Evolutionary conservation across 2,329 filamentous ascomycete genomes (phyloP).

Genomic region (Verticillium alfalfae): DNA sequence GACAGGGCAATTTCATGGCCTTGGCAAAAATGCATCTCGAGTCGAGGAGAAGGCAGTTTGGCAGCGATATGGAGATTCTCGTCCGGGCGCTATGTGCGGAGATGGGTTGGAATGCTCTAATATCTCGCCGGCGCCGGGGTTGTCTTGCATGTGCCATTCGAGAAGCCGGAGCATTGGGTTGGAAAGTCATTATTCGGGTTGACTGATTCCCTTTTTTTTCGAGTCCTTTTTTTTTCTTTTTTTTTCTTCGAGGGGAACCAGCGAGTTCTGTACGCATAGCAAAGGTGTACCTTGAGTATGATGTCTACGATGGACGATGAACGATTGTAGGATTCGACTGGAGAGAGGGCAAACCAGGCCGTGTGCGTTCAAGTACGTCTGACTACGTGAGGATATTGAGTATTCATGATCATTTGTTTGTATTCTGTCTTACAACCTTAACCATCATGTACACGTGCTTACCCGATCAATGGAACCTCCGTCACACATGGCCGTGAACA

Average conservation of each 20-base stretch:
- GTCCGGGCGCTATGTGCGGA: slow-evolving; percentile 69
- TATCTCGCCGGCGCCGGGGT: slow-evolving; percentile 61
- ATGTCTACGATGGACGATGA: neutral
- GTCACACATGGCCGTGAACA: too few relatives aligned
- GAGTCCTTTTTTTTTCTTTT: too few relatives aligned
- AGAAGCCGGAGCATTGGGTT: slow-evolving; percentile 65
- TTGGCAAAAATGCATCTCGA: slow-evolving; percentile 50
- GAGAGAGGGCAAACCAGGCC: neutral
- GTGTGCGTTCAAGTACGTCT: neutral
- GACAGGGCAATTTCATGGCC: slow-evolving; percentile 31
- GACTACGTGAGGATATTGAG: neutral
- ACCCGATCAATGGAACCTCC: neutral
- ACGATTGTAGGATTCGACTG: neutral
- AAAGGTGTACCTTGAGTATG: neutral
- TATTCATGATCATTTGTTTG: neutral
- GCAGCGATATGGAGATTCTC: slow-evolving; percentile 64
- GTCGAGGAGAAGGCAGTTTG: slow-evolving; percentile 51
- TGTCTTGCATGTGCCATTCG: slow-evolving; percentile 71
- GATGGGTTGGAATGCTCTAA: slow-evolving; percentile 66
- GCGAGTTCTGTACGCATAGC: neutral
- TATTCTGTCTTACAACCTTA: too few relatives aligned
- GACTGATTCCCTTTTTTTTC: slow-evolving; percentile 26
- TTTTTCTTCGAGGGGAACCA: too few relatives aligned
- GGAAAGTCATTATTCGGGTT: slow-evolving; percentile 61
- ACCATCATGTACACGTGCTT: too few relatives aligned